Base-by-base conservation (phyloP, 78 protist genomes). In the Capsaspora owczarzaki region DNA sequence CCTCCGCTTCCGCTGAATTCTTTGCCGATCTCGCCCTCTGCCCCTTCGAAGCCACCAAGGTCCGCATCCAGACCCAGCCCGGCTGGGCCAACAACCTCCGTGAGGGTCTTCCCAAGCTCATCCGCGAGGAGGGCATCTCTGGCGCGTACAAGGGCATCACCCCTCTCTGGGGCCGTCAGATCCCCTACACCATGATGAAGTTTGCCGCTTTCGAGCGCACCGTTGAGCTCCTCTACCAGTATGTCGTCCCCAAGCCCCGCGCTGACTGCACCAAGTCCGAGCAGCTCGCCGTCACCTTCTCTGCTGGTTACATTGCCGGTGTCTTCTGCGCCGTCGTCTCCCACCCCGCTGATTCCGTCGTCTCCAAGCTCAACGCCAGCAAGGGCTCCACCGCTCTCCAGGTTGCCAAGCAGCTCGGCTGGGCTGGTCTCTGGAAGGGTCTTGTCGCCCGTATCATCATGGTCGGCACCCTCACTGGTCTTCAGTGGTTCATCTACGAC, bases 291-390 rank as follows among this genome's bases (percentile, higher is more conserved):
- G 80, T 95, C 46, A 91, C 91, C 71, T 81, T 95, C 74, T 75
- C 83, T 1, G 74, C 94, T 31, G 98, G 98, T 84, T 88, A 91
- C 83, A 78, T 83, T 31, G 92, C 98, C 61, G 98, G 98, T 83
- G 60, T 90, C 38, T 74, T 85, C 46, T 87, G 92, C 46, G 95
- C 96, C 37, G 70, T 91, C n/a, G 89, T 89, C 49, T 95, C 98
- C 29, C 98, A 95, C 86, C 98, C 98, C 12, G 95, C 97, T 33
- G 97, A 91, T 80, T 80, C 93, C 1, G 43, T 93, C 60, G 84
- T 91, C 66, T 87, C 94, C 29, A 69, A 82, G 63, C 77, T 82
- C 61, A 20, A 14, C 74, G 66, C 29, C 40, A 85, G 79, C 75
- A 71, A 79, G 78, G 81, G 87, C 80, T 41, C 81, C 27, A 8